These are phyloP conservation scores for Acacia acuminata DNA, from an alignment of 306 rosid genomes.

Conservation along the genomic window DNA sequence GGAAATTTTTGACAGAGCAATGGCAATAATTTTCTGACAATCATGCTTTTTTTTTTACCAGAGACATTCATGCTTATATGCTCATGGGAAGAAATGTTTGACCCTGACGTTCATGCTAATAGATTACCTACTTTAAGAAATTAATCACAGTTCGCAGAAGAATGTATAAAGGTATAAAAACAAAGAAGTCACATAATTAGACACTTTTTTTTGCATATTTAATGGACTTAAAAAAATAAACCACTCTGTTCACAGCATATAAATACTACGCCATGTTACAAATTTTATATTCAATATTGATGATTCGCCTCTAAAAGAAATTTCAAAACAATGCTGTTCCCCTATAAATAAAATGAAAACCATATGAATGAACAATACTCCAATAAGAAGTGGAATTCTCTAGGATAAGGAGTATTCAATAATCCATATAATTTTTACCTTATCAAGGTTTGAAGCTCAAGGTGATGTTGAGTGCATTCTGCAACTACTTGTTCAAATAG, in stretches of 20 bases:
- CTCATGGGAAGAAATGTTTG: neutral
- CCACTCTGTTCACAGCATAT: neutral
- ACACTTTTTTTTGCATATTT: neutral
- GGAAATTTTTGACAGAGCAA: neutral
- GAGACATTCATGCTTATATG: neutral
- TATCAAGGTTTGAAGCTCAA: constrained; percentile 50
- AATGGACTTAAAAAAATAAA: neutral
- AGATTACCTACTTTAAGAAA: neutral
- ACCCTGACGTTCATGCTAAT: neutral
- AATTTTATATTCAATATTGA: neutral
- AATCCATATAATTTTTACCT: constrained; percentile 31
- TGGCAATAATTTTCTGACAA: neutral
- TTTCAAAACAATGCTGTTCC: neutral
- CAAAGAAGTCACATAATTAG: neutral
- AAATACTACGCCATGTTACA: neutral
- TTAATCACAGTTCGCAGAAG: neutral
- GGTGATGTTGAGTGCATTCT: constrained; percentile 51
- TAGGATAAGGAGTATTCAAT: neutral
- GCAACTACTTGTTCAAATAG: constrained; percentile 48
- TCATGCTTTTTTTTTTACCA: neutral
- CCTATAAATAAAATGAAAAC: neutral
- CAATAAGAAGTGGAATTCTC: neutral
- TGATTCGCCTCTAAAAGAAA: constrained; percentile 8
- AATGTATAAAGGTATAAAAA: neutral
- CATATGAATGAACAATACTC: neutral